Base-by-base conservation (phyloP, 1,284 basidiomycete genomes). In the Uromyces viciae-fabae region DNA sequence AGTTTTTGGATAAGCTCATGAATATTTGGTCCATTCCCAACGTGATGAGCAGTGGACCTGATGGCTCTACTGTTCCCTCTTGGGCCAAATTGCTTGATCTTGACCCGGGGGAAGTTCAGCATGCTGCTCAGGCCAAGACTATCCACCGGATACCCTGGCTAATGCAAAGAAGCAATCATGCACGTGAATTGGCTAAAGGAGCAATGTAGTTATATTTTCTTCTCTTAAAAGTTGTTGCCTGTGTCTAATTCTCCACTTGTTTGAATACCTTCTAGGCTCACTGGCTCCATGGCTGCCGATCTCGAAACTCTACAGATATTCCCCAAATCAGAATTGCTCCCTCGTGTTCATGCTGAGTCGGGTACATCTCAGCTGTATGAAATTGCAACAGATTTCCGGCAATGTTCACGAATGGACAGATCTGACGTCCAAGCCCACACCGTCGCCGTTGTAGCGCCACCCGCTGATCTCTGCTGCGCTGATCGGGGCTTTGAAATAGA, bases 1-100 rank as follows among this genome's bases (percentile, higher is more conserved):
- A 90, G 79, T 90, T 90, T 80, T 85, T 95, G 73, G 87, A 88
- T 81, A 92, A 91, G 82, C 87, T 96, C 82, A 90, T 95, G 88
- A 95, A 92, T 85, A 95, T 99, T 81, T 99, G 97, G 96, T 90
- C 91, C 0, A 89, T 91, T 0, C 5, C 86, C 90, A 40, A 87
- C 93, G 43, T 88, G 88, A 72, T 88, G 90, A 71, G 86, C 38
- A 88, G 88, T 4, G 83, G 89, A 56, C 87, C 88, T 71, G 86
- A 88, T 43, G 91, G 92, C 81, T 84, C 83, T 17, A 83, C 83
- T 60, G 84, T 87, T 66, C 79, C 79, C 56, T 74, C 71, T 36
- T 81, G 79, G 79, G 79, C 79, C 52, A 75, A 60, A 52, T 54
- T 81, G 42, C 72, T 74, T 62, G 79, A 75, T 54, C 72, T 81